Conservation (phyloP, 441 rosid species). For the Bocquillonia castaneifolia region DNA sequence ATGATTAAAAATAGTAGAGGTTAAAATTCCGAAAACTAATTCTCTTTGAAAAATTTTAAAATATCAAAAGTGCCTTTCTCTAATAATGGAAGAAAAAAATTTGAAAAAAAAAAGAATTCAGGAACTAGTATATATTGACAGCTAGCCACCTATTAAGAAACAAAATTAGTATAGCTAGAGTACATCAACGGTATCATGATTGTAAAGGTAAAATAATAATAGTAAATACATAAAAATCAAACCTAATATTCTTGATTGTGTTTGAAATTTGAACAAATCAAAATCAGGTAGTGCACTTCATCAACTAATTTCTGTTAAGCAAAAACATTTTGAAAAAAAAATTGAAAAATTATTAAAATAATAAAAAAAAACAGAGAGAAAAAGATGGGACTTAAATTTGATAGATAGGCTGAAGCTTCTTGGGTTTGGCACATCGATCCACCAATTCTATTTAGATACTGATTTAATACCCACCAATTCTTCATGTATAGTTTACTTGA, state of each 20-base stretch:
- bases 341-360: not conserved
- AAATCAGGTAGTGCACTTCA: conserved; percentile 4
- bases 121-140: too few relatives aligned
- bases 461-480: conserved; percentile 29
- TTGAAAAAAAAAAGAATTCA: too few relatives aligned
- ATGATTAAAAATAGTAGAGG: too few relatives aligned
- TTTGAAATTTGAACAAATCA: conserved; percentile 6
- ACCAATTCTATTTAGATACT: conserved; percentile 21
- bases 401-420: too few relatives aligned
- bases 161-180: too few relatives aligned
- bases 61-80: too few relatives aligned
- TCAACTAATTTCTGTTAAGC: conserved; percentile 19
- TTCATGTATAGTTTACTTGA: conserved; percentile 24
- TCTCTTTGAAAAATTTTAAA: too few relatives aligned
- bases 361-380: not conserved
- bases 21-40: too few relatives aligned
- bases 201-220: too few relatives aligned
- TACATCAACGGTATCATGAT: too few relatives aligned
- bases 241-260: not conserved
- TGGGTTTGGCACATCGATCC: conserved; percentile 18
- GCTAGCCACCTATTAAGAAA: too few relatives aligned
- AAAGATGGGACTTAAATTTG: not conserved
- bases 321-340: not conserved
- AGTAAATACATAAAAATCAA: not conserved
- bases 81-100: too few relatives aligned